A percentile compares a stretch with the other conserved stretches of the same genome.
These are phyloP conservation scores for Penstemon newberryi DNA, from an alignment of 257 asterid genomes.

Conservation along the genomic window DNA sequence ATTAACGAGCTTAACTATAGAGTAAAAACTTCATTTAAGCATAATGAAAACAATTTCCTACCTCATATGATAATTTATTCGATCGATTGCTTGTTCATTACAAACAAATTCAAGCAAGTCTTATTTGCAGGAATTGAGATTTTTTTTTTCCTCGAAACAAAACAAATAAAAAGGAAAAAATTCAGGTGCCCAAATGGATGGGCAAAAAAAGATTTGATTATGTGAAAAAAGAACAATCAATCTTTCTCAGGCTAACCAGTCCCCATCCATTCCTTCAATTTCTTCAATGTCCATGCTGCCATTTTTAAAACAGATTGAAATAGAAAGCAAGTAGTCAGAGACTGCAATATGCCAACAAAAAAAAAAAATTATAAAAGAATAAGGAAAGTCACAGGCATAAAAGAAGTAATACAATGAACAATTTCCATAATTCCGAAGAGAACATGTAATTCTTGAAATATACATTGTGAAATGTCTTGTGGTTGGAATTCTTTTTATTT, in stretches of 20 bases:
- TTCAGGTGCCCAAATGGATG: constrained; percentile 24
- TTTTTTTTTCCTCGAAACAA: not conserved
- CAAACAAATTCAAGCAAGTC: constrained; percentile 35
- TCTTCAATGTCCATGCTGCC: constrained; percentile 94
- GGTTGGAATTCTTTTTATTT: too few species aligned
- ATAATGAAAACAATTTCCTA: constrained; percentile 34
- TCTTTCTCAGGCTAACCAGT: constrained; percentile 78
- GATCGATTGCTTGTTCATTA: constrained; percentile 32
- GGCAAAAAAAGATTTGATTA: constrained; percentile 44
- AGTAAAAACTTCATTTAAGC: not conserved
- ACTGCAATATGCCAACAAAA: not conserved
- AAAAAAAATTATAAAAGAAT: not conserved
- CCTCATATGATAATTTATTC: constrained; percentile 28
- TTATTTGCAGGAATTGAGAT: constrained; percentile 35
- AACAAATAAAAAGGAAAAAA: constrained; percentile 12
- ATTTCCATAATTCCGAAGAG: not conserved
- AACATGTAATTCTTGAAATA: not conserved
- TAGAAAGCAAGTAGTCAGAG: constrained; percentile 18
- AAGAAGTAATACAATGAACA: not conserved
- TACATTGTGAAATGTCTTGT: not conserved
- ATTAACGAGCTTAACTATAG: too few species aligned
- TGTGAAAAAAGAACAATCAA: constrained; percentile 43
- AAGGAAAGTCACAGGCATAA: not conserved
- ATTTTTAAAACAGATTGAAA: constrained; percentile 15
- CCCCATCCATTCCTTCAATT: constrained; percentile 88